phyloP scores from a whole-genome alignment of 768 basidiomycete species.

The Podaxis sp. region DNA sequence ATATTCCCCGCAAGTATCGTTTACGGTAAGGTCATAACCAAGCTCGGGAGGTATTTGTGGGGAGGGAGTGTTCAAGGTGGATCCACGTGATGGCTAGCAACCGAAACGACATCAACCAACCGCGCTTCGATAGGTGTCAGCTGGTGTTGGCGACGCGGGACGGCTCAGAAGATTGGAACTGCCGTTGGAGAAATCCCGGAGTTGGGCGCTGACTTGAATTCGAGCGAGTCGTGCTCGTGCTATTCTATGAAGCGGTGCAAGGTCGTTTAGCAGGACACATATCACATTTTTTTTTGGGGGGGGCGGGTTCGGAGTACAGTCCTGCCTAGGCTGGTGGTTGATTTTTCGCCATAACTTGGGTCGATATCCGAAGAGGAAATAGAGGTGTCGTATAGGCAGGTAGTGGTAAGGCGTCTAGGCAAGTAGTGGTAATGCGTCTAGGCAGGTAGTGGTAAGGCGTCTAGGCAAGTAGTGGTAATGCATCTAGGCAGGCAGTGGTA shows the following conservation, averaged over 20 bases:
- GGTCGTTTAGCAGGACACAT: no score
- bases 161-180: not conserved
- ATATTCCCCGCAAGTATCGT: not conserved
- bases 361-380: no score
- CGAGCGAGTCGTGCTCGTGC: not conserved
- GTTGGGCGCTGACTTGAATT: not conserved
- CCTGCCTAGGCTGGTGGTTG: no score
- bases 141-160: not conserved
- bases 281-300: no score
- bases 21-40: not conserved
- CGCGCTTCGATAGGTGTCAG: not conserved
- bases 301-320: no score
- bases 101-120: not conserved
- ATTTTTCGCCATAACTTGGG: no score
- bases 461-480: no score
- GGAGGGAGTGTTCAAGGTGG: not conserved
- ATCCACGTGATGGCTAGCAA: constrained; percentile 1
- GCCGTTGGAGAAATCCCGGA: constrained; percentile 7
- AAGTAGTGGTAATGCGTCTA: no score
- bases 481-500: no score
- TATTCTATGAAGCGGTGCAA: not conserved
- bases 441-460: no score
- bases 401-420: no score
- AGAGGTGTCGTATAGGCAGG: no score
- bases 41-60: not conserved